Evolutionary conservation across 371 early-diverging fungal species (phyloP).

Genomic region (Conidiobolus coronatus): DNA sequence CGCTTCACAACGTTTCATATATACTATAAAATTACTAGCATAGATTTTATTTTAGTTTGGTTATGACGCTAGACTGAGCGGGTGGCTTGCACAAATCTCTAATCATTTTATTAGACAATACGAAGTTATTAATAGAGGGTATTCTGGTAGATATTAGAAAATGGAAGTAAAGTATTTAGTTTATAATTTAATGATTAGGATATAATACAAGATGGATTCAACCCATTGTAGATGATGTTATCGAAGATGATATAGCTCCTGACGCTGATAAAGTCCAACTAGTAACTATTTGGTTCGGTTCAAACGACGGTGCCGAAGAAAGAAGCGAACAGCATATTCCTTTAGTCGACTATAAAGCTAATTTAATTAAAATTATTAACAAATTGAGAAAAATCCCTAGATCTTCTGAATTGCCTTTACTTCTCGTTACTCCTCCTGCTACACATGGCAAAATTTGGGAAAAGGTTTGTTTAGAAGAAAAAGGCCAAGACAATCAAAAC

Average conservation of each 20-base stretch:
- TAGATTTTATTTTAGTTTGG: constrained; percentile 17
- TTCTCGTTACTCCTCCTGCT: constrained; percentile 58
- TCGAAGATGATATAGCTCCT: constrained; percentile 38
- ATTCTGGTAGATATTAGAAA: too few relatives aligned
- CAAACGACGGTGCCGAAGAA: constrained; percentile 54
- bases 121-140: constrained; percentile 61
- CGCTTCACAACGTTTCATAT: too few relatives aligned
- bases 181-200: too few relatives aligned
- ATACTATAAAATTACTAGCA: too few relatives aligned
- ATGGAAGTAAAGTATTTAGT: too few relatives aligned
- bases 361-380: constrained; percentile 26
- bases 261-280: constrained; percentile 17
- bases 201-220: constrained; percentile 5
- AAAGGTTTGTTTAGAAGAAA: constrained; percentile 10
- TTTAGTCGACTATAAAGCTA: constrained; percentile 25
- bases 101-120: constrained; percentile 38
- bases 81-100: constrained; percentile 43
- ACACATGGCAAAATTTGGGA: constrained; percentile 31
- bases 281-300: constrained; percentile 53
- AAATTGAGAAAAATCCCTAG: constrained; percentile 21
- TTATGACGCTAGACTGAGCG: constrained; percentile 27
- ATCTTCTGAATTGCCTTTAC: constrained; percentile 24
- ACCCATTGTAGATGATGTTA: neutral
- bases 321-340: constrained; percentile 34
- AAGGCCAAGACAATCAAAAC: constrained; percentile 15